phyloP scores from a whole-genome alignment of 2,329 filamentous ascomycete species.

The Ophiostoma piceae region DNA sequence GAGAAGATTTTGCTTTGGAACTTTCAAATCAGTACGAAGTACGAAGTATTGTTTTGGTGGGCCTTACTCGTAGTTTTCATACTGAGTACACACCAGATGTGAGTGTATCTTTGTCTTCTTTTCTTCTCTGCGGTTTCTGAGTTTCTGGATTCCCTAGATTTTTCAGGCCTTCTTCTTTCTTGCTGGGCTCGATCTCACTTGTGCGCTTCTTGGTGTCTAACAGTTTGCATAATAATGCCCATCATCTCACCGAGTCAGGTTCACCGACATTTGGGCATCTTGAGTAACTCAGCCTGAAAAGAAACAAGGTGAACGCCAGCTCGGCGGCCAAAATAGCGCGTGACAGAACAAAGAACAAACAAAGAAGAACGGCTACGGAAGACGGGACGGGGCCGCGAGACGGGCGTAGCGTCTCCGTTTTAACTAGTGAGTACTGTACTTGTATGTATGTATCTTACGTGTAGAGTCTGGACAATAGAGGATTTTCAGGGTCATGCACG shows the following conservation, averaged over 20 bases:
- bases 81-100: background rate
- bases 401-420: constrained; percentile 15
- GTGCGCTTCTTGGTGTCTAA: background rate
- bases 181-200: background rate
- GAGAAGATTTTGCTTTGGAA: background rate
- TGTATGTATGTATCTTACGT: too few relatives aligned
- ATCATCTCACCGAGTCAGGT: background rate
- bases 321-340: background rate
- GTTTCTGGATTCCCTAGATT: too few relatives aligned
- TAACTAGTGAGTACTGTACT: background rate
- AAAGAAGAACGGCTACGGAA: background rate
- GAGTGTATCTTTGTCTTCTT: background rate
- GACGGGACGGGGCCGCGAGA: constrained; percentile 15
- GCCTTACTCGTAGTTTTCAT: background rate
- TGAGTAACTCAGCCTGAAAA: background rate
- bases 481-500: constrained; percentile 11
- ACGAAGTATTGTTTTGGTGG: background rate
- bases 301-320: background rate
- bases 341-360: constrained; percentile 2
- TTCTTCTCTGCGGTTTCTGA: background rate
- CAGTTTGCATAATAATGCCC: background rate
- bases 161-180: too few relatives aligned
- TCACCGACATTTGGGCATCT: background rate
- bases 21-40: background rate
- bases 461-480: background rate